Percentiles rank a stretch among this genome's conserved stretches.
Evolutionary conservation across 2,329 filamentous ascomycete species (phyloP).

Genomic region (Cladosporium velox): DNA sequence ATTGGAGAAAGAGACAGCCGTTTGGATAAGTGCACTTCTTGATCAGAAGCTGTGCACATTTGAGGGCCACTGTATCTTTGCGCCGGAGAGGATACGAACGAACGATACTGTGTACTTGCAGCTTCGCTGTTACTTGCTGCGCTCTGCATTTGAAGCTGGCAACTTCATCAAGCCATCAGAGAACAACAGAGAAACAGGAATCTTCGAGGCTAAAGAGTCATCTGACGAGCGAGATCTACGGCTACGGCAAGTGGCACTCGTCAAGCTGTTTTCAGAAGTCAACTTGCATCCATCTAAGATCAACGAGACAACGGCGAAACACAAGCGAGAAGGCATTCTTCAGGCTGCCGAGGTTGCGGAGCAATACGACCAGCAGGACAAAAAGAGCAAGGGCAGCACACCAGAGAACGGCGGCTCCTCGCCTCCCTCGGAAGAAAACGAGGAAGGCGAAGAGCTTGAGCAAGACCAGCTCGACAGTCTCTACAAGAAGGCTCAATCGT

Average conservation of each 20-base stretch:
- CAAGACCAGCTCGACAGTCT: constrained; percentile 92
- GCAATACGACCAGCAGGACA: constrained; percentile 62
- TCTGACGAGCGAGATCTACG: constrained; percentile 80
- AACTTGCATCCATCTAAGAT: constrained; percentile 73
- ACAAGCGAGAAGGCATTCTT: constrained; percentile 80
- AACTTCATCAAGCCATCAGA: constrained; percentile 64
- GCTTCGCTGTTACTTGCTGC: constrained; percentile 73
- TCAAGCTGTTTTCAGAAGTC: constrained; percentile 87
- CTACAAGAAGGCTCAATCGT: constrained; percentile 94
- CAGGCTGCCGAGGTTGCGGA: constrained; percentile 88
- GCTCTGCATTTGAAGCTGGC: constrained; percentile 68
- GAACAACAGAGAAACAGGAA: constrained; percentile 68
- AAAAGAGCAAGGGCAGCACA: constrained; percentile 45
- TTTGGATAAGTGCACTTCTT: constrained; percentile 88
- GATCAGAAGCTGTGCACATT: constrained; percentile 89
- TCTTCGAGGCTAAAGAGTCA: constrained; percentile 86
- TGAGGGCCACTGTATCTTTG: constrained; percentile 84
- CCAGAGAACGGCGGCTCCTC: constrained; percentile 52
- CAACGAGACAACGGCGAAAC: constrained; percentile 73
- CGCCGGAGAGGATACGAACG: constrained; percentile 78
- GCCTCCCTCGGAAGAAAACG: constrained; percentile 59
- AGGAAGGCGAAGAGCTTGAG: constrained; percentile 84
- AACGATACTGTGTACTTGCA: constrained; percentile 96
- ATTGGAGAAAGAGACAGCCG: constrained; percentile 80
- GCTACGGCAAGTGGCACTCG: constrained; percentile 80